Evolutionary conservation across 169 alveolate genomes (phyloP), one percentile per base, ranked within the genome.

Genomic region (Cryptosporidium sp.): DNA sequence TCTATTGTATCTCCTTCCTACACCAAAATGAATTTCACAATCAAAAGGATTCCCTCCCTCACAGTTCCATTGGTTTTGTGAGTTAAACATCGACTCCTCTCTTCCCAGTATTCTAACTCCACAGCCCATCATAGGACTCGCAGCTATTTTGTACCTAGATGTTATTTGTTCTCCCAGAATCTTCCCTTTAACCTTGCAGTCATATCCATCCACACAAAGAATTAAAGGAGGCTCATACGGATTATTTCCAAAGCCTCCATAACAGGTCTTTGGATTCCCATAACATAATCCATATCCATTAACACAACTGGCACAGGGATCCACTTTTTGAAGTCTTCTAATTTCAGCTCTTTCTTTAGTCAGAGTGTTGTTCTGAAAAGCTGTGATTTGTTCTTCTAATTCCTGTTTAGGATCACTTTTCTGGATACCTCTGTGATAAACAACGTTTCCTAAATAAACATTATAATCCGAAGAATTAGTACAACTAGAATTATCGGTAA

Each of bases 1-100:
- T 41, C 89, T 35, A 26, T 80, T 80, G 52, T 80, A 80, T 62
- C 89, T 80, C 14, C 89, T 80, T n/a, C 89, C 89, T 23, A 80
- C 89, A 23, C 89, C 89, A 80, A 80, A 80, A n/a, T 80, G 89
- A 16, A 80, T 43, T 59, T 80, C 89, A 41, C 89, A 80, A 26
- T 80, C 89, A 80, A 80, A 80, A 45, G 89, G 89, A 23, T 80
- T 80, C 21, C 89, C 89, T 61, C 89, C 89, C 14, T 80, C 69
- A 41, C 89, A 80, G 18, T 62, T 80, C 89, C 89, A 80, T 33
- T 41, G 75, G 39, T 43, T 80, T 23, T 62, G 89, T 21, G 89
- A 80, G n/a, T 37, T 69, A 23, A 80, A 80, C 89, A 80, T 80
- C 18, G 89, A 61, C 18, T 80, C 89, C 1, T 80, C 89, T 5